Conservation (phyloP, 305 asterid genomes). For the Petunia hybrid region DNA sequence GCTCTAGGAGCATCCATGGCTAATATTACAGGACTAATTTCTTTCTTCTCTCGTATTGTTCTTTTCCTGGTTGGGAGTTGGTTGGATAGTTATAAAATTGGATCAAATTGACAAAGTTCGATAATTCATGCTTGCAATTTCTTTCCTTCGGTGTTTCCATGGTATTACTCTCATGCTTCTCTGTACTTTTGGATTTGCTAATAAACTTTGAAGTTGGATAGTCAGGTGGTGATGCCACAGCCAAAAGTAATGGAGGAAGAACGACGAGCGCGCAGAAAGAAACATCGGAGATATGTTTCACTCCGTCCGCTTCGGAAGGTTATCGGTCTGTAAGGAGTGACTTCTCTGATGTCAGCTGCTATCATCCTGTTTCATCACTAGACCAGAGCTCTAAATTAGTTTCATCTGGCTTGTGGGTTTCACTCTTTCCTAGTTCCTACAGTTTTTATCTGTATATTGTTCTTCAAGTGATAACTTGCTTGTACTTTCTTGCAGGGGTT, state of each 20-base stretch:
- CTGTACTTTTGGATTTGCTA: conserved; percentile 24
- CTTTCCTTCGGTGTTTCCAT: background rate
- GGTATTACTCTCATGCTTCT: background rate
- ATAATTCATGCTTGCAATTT: conserved; percentile 20
- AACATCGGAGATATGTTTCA: conserved; percentile 26
- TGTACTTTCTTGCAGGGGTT: conserved; percentile 16
- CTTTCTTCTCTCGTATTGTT: background rate
- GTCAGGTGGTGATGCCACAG: conserved; percentile 34
- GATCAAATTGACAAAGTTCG: background rate
- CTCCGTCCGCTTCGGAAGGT: conserved; percentile 32
- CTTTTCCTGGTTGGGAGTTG: background rate
- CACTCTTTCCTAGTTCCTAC: background rate
- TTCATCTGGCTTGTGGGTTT: conserved; percentile 31
- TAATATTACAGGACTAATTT: background rate
- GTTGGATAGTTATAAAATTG: background rate
- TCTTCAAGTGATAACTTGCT: conserved; percentile 1
- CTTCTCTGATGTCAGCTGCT: conserved; percentile 31
- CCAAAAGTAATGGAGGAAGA: conserved; percentile 32
- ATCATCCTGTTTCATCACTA: conserved; percentile 15
- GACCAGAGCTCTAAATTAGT: conserved; percentile 25
- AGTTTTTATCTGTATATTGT: background rate
- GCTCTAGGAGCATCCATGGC: conserved; percentile 7
- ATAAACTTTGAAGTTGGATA: conserved; percentile 34
- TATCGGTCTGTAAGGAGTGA: conserved; percentile 33
- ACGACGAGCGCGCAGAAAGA: conserved; percentile 6